phyloP scores from a whole-genome alignment of 768 basidiomycete genomes.

The Mycena rosella region DNA sequence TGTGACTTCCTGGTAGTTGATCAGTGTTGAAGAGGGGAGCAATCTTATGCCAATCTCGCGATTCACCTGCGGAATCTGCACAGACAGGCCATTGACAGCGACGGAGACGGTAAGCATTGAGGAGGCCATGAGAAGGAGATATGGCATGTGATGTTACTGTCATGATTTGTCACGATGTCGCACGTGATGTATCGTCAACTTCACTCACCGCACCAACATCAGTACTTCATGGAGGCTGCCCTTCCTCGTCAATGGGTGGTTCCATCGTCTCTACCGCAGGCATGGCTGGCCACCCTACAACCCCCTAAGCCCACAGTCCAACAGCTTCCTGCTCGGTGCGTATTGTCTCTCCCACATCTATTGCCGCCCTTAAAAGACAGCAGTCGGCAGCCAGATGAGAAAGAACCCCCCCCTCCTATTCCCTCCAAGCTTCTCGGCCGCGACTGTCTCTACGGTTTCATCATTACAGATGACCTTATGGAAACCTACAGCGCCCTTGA shows the following conservation, averaged over 20 bases:
- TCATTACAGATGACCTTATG: conserved; percentile 9
- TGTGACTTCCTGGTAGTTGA: neutral
- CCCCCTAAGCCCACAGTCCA: neutral
- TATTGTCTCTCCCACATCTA: conserved; percentile 7
- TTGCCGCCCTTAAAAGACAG: conserved; percentile 8
- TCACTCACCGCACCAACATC: neutral
- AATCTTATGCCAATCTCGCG: conserved; percentile 1
- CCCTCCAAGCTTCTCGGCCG: conserved; percentile 16
- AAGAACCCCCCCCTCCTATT: conserved; percentile 15
- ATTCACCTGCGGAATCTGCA: conserved; percentile 1
- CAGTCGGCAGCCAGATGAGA: conserved; percentile 8
- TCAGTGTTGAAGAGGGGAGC: neutral
- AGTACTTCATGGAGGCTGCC: conserved; percentile 5
- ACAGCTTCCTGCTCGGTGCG: conserved; percentile 7
- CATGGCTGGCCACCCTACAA: conserved; percentile 9
- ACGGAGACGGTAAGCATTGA: conserved; percentile 2
- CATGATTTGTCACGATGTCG: conserved; percentile 1
- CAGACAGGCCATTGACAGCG: conserved; percentile 1
- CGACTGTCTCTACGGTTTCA: conserved; percentile 20
- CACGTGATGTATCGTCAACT: neutral
- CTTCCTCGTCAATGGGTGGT: conserved; percentile 5
- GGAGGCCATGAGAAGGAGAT: neutral
- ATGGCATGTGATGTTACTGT: conserved; percentile 3
- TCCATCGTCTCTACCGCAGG: conserved; percentile 8
- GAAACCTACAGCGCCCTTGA: conserved; percentile 2